phyloP scores from a whole-genome alignment of 2,329 filamentous ascomycete genomes.

The Hypoxylon sp. region DNA sequence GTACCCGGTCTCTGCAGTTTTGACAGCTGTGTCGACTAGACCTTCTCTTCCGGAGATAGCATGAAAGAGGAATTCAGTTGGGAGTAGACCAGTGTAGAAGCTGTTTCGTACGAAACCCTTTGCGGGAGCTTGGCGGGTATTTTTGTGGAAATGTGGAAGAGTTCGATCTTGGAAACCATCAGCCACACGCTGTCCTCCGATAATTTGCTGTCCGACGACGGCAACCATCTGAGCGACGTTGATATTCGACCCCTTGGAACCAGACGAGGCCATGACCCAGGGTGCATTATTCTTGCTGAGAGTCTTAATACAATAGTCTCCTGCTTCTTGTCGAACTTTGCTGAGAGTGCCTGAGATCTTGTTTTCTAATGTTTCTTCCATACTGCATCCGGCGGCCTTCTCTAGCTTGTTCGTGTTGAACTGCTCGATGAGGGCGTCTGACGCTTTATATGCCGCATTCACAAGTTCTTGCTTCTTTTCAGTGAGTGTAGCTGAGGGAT shows the following conservation, averaged over 20 bases:
- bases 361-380: conserved; percentile 93
- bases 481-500: conserved; percentile 80
- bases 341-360: conserved; percentile 91
- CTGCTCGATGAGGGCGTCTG: conserved; percentile 84
- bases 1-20: conserved; percentile 98
- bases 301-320: conserved; percentile 90
- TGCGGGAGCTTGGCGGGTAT: conserved; percentile 89
- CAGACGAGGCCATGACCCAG: conserved; percentile 96
- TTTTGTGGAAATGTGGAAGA: conserved; percentile 95
- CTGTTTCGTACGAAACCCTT: conserved; percentile 98
- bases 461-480: conserved; percentile 83
- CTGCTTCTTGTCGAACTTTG: conserved; percentile 91
- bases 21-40: conserved; percentile 98
- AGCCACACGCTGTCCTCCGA: conserved; percentile 89
- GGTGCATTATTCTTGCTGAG: conserved; percentile 93
- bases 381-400: conserved; percentile 89
- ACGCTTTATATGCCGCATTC: conserved; percentile 81
- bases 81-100: conserved; percentile 92
- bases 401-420: conserved; percentile 86
- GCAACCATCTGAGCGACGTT: conserved; percentile 99
- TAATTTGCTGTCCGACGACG: conserved; percentile 97
- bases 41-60: conserved; percentile 98
- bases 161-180: conserved; percentile 98
- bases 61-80: conserved; percentile 97
- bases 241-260: conserved; percentile 96